A percentile compares a stretch with the other conserved stretches of the same genome.
Conservation (phyloP, 2,329 filamentous ascomycete species). For the Sarocladium brachiariae region DNA sequence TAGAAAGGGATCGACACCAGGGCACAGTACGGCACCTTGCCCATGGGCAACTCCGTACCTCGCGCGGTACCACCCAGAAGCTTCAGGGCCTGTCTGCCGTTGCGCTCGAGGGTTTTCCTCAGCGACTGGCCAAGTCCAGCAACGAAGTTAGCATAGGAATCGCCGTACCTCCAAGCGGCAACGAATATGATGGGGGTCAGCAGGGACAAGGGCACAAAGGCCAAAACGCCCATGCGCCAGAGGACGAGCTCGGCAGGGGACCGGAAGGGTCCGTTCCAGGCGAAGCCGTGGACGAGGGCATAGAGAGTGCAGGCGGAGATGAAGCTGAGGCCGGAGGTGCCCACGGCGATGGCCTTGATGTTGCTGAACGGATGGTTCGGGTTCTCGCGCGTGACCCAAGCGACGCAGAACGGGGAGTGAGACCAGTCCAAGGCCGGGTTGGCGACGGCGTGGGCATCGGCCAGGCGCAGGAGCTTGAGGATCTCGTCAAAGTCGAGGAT, state of each 20-base stretch:
- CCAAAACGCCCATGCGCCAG: constrained; percentile 3
- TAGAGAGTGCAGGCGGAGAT: not conserved
- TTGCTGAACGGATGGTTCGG: not conserved
- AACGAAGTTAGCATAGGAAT: not conserved
- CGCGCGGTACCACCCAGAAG: too few relatives aligned
- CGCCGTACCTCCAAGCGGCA: not conserved
- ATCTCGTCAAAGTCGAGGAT: not conserved
- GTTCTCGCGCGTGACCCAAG: not conserved
- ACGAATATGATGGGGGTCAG: not conserved
- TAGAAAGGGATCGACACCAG: not conserved
- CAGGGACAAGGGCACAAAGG: not conserved
- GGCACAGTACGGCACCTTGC: not conserved
- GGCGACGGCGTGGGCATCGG: not conserved
- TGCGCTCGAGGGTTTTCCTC: not conserved
- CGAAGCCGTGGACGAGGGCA: not conserved
- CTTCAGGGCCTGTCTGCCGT: not conserved
- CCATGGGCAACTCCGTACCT: not conserved
- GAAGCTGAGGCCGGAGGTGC: not conserved
- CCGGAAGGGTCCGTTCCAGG: constrained; percentile 1
- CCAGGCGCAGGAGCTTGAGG: not conserved
- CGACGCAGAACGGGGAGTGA: not conserved
- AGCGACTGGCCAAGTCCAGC: not conserved
- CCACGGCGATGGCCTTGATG: not conserved
- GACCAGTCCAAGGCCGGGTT: not conserved
- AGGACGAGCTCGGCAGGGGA: not conserved